phyloP scores from a whole-genome alignment of 305 asterid species.

The Fraxinus paxiana region DNA sequence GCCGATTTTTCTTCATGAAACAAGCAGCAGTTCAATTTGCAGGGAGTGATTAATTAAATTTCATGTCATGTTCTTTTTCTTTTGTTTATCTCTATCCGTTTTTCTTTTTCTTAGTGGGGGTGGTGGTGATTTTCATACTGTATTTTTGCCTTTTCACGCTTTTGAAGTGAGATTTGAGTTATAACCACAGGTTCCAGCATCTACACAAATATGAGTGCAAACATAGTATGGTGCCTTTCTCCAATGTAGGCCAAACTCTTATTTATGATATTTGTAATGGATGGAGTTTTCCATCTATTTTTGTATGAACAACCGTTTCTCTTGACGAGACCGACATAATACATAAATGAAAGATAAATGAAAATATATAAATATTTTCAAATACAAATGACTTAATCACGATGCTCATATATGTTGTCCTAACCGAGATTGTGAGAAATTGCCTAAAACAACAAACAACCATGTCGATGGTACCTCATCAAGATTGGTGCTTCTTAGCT shows the following conservation, averaged over 20 bases:
- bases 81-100: neutral
- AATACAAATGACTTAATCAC: neutral
- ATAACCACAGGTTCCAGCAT: neutral
- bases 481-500: conserved; percentile 89
- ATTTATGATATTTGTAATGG: neutral
- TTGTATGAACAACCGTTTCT: neutral
- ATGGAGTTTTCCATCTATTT: neutral
- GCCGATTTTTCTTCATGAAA: conserved; percentile 46
- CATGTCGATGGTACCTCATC: conserved; percentile 28
- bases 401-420: neutral
- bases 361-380: neutral
- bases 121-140: neutral
- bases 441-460: conserved; percentile 7
- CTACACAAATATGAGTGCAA: neutral
- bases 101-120: neutral
- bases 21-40: neutral
- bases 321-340: neutral
- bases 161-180: neutral
- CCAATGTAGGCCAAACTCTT: neutral
- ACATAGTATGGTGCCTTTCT: neutral
- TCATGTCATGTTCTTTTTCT: neutral
- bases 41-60: neutral
- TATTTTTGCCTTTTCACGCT: neutral
- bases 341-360: neutral
- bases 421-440: neutral